A percentile compares a stretch with the other conserved stretches of the same genome.
phyloP scores from a whole-genome alignment of 805 yeast species.

The Wickerhamiella qilinensis region DNA sequence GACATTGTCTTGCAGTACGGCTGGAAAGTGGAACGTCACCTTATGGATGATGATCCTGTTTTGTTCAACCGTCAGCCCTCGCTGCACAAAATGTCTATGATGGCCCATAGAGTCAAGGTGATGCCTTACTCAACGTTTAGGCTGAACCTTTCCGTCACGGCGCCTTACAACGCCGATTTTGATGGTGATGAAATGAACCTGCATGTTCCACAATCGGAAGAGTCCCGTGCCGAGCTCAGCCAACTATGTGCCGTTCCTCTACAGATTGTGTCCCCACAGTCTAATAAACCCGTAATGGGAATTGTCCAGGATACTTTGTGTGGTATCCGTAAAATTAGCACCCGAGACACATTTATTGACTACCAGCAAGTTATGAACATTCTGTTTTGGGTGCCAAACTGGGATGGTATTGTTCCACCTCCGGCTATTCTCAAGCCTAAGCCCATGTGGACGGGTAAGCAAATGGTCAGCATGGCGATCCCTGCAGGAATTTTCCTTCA shows the following conservation, averaged over 20 bases:
- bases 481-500: slow-evolving; percentile 93
- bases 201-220: slow-evolving; percentile 97
- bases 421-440: slow-evolving; percentile 91
- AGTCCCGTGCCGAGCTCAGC: slow-evolving; percentile 89
- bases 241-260: slow-evolving; percentile 94
- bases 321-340: slow-evolving; percentile 91
- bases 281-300: slow-evolving; percentile 99
- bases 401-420: slow-evolving; percentile 97
- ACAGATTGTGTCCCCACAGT: slow-evolving; percentile 96
- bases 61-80: slow-evolving; percentile 98
- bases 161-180: slow-evolving; percentile 99
- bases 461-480: slow-evolving; percentile 76
- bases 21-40: slow-evolving; percentile 97
- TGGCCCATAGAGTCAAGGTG: slow-evolving; percentile 96
- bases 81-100: slow-evolving; percentile 98
- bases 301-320: slow-evolving; percentile 97
- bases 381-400: slow-evolving; percentile 92
- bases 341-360: slow-evolving; percentile 76
- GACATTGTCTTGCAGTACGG: slow-evolving; percentile 96
- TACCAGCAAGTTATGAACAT: slow-evolving; percentile 93
- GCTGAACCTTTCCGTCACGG: slow-evolving; percentile 88
- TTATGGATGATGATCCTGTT: slow-evolving; percentile 95
- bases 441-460: slow-evolving; percentile 97
- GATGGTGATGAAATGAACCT: slow-evolving; percentile 99
- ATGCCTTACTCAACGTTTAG: slow-evolving; percentile 98